These are phyloP conservation scores for Sporothrix globosa DNA, from an alignment of 2,329 filamentous ascomycete species.

Conservation along the genomic window DNA sequence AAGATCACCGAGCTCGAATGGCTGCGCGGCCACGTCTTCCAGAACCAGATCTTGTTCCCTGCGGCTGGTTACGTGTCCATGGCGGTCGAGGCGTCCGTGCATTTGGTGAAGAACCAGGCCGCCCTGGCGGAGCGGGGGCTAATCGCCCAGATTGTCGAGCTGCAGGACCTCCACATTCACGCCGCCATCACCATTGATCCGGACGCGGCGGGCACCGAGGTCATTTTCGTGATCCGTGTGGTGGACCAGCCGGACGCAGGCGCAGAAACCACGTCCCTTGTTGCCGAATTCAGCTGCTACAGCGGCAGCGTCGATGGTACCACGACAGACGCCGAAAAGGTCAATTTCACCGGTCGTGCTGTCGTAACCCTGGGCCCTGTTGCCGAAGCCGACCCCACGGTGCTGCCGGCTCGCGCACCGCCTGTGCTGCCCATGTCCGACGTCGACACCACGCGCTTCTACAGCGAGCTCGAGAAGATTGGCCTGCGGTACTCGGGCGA, in stretches of 20 bases:
- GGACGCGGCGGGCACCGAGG: constrained; percentile 32
- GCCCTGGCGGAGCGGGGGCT: neutral
- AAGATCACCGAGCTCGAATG: constrained; percentile 49
- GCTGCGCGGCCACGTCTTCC: constrained; percentile 53
- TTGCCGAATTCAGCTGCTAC: constrained; percentile 32
- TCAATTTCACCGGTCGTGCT: constrained; percentile 32
- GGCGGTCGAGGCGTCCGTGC: constrained; percentile 43
- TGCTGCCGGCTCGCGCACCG: constrained; percentile 29
- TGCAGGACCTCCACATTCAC: constrained; percentile 33
- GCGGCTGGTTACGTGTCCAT: constrained; percentile 50
- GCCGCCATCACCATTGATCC: constrained; percentile 34
- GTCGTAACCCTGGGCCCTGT: constrained; percentile 24
- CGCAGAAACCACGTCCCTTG: neutral
- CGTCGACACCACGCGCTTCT: constrained; percentile 31
- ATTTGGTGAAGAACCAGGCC: constrained; percentile 36
- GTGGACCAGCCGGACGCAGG: neutral
- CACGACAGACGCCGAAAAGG: constrained; percentile 29
- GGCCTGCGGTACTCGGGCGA: constrained; percentile 33
- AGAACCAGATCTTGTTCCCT: constrained; percentile 53
- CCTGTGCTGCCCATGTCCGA: constrained; percentile 30
- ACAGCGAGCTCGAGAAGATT: constrained; percentile 32
- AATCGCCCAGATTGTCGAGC: constrained; percentile 29
- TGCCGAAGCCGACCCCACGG: neutral
- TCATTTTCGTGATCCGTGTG: constrained; percentile 31
- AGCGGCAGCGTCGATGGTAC: constrained; percentile 33